Evolutionary conservation across 2,329 filamentous ascomycete genomes (phyloP).

Genomic region (Trichoderma sp.): DNA sequence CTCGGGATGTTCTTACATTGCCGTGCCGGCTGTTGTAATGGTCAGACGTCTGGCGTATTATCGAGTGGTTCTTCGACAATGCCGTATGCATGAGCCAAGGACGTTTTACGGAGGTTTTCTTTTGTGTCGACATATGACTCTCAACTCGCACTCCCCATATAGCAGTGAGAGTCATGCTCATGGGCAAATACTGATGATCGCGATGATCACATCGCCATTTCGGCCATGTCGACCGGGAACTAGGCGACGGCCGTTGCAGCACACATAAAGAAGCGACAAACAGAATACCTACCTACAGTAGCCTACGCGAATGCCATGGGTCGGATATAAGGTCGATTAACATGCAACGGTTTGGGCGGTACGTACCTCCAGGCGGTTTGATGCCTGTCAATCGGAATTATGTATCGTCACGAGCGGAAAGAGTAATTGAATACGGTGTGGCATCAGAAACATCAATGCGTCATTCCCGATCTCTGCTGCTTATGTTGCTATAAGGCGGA

Average conservation of each 20-base stretch:
- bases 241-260: not conserved
- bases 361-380: not conserved
- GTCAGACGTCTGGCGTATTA: not conserved
- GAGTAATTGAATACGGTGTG: not conserved
- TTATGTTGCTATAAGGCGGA: not conserved
- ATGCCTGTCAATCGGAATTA: not conserved
- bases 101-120: not conserved
- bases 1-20: not conserved
- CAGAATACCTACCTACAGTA: not conserved
- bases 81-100: not conserved
- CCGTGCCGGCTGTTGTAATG: not conserved
- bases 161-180: not conserved
- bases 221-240: not conserved
- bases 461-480: not conserved
- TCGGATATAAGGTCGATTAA: not conserved
- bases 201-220: not conserved
- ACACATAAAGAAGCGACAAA: not conserved
- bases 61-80: not conserved
- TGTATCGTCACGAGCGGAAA: not conserved
- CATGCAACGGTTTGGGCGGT: not conserved
- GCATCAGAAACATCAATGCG: not conserved
- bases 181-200: not conserved
- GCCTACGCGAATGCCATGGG: not conserved
- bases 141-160: not conserved
- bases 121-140: not conserved